Conservation (phyloP, 2,329 filamentous ascomycete species). For the Scedosporium apiospermum region DNA sequence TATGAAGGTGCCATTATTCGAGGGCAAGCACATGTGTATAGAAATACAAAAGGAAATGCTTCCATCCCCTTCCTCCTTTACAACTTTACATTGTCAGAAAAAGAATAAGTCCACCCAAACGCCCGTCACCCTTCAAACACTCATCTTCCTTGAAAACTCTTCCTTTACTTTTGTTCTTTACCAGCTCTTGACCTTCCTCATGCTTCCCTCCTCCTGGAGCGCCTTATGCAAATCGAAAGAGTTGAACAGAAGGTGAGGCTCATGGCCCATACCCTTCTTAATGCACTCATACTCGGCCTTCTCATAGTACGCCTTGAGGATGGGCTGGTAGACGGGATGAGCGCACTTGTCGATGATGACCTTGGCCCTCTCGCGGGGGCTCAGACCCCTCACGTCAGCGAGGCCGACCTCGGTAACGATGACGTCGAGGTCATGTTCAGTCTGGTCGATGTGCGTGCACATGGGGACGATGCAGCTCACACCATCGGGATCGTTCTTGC, state of each 20-base stretch:
- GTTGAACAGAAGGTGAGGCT: slow-evolving; percentile 81
- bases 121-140: neutral
- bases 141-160: neutral
- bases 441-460: slow-evolving; percentile 88
- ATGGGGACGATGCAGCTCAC: slow-evolving; percentile 87
- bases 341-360: slow-evolving; percentile 83
- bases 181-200: slow-evolving; percentile 69
- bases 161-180: slow-evolving; percentile 12
- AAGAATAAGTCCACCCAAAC: neutral
- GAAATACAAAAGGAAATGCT: neutral
- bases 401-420: slow-evolving; percentile 68
- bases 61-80: neutral
- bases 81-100: neutral
- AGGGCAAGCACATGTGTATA: neutral
- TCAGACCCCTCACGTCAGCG: slow-evolving; percentile 75
- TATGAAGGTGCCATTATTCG: too few species aligned
- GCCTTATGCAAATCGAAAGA: slow-evolving; percentile 85
- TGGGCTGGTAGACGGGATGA: slow-evolving; percentile 76
- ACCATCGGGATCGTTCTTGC: slow-evolving; percentile 73
- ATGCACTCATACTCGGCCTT: slow-evolving; percentile 81
- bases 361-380: slow-evolving; percentile 68
- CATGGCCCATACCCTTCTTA: slow-evolving; percentile 79
- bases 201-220: slow-evolving; percentile 71
- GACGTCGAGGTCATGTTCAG: slow-evolving; percentile 87
- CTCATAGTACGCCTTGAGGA: slow-evolving; percentile 73